A percentile compares a stretch with the other conserved stretches of the same genome.
Evolutionary conservation across 192 early-diverging fungal genomes (phyloP).

Genomic region (Coemansia nantahalensis): DNA sequence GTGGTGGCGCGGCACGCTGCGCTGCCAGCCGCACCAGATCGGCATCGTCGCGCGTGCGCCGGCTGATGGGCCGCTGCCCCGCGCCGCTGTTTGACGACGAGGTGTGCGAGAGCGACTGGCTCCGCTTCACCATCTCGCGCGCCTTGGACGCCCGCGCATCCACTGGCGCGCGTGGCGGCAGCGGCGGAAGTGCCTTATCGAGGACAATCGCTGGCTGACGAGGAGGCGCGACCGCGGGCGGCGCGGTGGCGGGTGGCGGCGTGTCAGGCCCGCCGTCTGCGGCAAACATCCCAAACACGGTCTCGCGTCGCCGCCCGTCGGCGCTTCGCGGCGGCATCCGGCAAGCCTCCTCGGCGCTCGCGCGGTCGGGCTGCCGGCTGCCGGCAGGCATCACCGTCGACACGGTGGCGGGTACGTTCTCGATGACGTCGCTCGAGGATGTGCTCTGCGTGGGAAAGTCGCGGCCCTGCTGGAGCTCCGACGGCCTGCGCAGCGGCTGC

Average conservation of each 20-base stretch:
- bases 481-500: no score
- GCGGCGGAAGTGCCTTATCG: slow-evolving; percentile 29
- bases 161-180: slow-evolving; percentile 3
- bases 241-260: background rate
- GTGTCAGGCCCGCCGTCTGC: background rate
- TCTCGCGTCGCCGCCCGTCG: slow-evolving; percentile 24
- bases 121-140: slow-evolving; percentile 15
- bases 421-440: background rate
- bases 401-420: background rate
- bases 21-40: background rate
- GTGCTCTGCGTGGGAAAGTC: slow-evolving; percentile 8
- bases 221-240: no score
- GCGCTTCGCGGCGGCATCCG: background rate
- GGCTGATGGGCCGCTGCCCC: background rate
- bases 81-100: background rate
- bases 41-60: slow-evolving; percentile 7
- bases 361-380: background rate
- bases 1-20: background rate
- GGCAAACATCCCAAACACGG: slow-evolving; percentile 42
- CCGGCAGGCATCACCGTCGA: slow-evolving; percentile 9
- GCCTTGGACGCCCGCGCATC: no score
- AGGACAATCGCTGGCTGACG: slow-evolving; percentile 1
- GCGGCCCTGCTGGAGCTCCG: background rate
- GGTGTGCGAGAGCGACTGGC: slow-evolving; percentile 26
- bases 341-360: slow-evolving; percentile 5